Base-by-base conservation (phyloP, 257 asterid genomes). In the Solanum chiquidenum region DNA sequence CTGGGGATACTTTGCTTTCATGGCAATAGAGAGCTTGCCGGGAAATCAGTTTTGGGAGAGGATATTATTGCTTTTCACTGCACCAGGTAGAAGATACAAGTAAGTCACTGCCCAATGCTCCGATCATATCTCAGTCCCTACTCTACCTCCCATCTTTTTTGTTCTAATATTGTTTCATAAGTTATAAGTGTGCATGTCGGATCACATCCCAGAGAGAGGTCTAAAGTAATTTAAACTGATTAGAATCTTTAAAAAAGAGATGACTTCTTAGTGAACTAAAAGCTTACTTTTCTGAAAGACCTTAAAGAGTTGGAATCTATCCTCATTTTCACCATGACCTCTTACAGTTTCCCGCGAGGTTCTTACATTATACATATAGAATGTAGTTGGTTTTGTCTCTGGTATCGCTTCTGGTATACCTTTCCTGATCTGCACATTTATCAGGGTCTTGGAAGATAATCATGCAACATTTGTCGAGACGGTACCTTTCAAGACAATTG, bases 1-100 rank as follows among this genome's bases (percentile, higher is more conserved):
- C 18, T 97, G 99, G 99, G 99, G 99, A 18, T 97, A 97, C 94
- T 97, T 97, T 46, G 99, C 99, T 35, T 97, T 95, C 96, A 97
- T 97, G 99, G 99, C 99, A 5, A 97, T 97, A 68, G 99, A 97
- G 91, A 96, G 98, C 91, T 89, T 97, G 94, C 99, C 99, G 0
- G 99, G 99, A 89, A 97, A 97, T 85, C 99, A 97, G 89, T 96
- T 96, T 83, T 97, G 99, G 99, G 99, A 97, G 93, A 92, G 99
- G 87, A 97, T 97, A 46, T 90, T 97, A 55, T 87, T 92, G 91
- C 98, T 97, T 52, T 96, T 96, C 89, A 96, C 99, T 46, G 96
- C 98, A 88, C 99, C 99, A 35, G 93, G 98, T 89, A 94, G 99
- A 89, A 90, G 98, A 95, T 96, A 95, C 92, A 97, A 91, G 99